These are phyloP conservation scores for Talaromyces wortmannii DNA, from an alignment of 495 filamentous ascomycete species.

Conservation along the genomic window DNA sequence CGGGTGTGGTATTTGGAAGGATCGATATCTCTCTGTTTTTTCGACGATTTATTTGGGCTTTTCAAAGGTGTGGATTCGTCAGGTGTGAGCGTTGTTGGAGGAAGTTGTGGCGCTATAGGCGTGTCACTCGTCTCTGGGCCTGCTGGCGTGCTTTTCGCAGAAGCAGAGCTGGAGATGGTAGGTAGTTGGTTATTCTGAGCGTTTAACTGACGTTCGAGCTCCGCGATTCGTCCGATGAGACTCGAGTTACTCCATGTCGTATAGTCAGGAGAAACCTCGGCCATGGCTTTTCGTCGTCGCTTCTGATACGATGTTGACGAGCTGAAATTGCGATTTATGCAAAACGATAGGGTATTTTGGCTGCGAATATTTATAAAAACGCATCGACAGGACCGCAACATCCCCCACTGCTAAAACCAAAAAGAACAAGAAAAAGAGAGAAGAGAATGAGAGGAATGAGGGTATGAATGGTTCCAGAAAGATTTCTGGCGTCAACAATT, in stretches of 20 bases:
- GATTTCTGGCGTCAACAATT: background rate
- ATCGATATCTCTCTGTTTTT: conserved; percentile 53
- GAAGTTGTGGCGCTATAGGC: background rate
- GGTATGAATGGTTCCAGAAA: background rate
- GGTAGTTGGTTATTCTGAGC: conserved; percentile 35
- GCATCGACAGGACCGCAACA: background rate
- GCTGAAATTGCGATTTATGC: background rate
- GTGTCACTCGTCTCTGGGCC: background rate
- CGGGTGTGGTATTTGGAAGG: conserved; percentile 75
- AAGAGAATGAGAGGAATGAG: background rate
- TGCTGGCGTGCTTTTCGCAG: conserved; percentile 1
- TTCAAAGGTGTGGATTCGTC: background rate
- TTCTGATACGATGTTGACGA: background rate
- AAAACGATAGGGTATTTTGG: background rate
- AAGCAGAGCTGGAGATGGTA: conserved; percentile 8
- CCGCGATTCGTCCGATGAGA: conserved; percentile 57
- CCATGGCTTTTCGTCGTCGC: background rate
- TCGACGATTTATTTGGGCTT: conserved; percentile 19
- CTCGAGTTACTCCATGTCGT: conserved; percentile 57
- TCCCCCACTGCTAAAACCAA: background rate
- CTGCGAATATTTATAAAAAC: background rate
- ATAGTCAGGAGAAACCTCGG: conserved; percentile 27
- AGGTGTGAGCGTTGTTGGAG: background rate
- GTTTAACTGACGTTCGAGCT: conserved; percentile 56
- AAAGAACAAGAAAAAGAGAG: background rate